phyloP scores from a whole-genome alignment of 768 basidiomycete genomes.

The Russula virescens region DNA sequence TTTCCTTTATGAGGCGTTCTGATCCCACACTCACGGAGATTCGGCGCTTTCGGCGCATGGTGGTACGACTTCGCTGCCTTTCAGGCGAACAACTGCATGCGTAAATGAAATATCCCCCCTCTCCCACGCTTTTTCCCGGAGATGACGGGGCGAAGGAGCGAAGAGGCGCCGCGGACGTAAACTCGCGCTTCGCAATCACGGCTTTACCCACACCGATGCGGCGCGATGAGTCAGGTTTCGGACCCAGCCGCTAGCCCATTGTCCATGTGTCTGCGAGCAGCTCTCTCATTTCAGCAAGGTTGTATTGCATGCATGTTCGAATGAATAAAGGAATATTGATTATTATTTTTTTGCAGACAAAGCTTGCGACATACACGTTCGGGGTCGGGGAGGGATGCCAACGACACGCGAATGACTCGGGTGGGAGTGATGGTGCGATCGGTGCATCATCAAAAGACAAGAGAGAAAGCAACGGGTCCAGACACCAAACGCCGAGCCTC shows the following conservation, averaged over 20 bases:
- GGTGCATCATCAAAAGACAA: neutral
- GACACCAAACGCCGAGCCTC: neutral
- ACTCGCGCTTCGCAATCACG: conserved; percentile 15
- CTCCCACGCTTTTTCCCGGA: neutral
- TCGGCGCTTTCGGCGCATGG: conserved; percentile 1
- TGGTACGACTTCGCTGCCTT: neutral
- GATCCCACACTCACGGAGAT: conserved; percentile 16
- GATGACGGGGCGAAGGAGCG: conserved; percentile 12
- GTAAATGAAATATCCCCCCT: neutral
- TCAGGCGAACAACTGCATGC: neutral
- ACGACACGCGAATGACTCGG: neutral
- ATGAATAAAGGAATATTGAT: neutral
- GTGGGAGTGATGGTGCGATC: neutral
- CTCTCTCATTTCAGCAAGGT: neutral
- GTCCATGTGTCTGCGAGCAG: neutral
- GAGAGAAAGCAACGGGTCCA: neutral
- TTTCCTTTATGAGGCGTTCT: neutral
- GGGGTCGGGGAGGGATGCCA: neutral
- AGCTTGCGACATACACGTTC: neutral
- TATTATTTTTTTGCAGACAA: neutral
- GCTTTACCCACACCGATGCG: neutral
- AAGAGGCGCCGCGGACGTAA: conserved; percentile 12
- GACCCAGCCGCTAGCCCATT: neutral
- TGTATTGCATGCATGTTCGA: neutral
- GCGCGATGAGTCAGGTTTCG: neutral